phyloP scores from a whole-genome alignment of 208 protist species.

The Leishmania tropica region DNA sequence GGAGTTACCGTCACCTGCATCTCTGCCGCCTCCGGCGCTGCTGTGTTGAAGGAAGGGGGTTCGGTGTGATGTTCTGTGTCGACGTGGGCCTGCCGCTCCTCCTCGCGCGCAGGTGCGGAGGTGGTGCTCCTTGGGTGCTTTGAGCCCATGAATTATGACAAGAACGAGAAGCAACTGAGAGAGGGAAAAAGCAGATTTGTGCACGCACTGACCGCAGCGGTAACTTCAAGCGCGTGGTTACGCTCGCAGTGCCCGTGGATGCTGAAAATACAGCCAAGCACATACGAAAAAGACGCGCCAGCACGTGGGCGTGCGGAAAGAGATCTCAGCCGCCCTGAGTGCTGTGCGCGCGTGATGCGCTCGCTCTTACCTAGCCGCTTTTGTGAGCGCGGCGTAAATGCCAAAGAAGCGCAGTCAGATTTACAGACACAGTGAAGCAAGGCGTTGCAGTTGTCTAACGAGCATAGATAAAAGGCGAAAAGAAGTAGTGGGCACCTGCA shows the following conservation, averaged over 20 bases:
- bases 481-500: neutral
- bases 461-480: neutral
- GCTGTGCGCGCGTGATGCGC: neutral
- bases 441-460: neutral
- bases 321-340: neutral
- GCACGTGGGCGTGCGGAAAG: neutral
- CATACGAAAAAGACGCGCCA: neutral
- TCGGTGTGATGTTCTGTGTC: no score
- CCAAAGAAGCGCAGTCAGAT: neutral
- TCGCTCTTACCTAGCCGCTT: neutral
- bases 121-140: neutral
- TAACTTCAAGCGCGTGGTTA: neutral
- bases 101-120: neutral
- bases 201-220: no score
- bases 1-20: neutral
- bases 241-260: no score
- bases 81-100: neutral
- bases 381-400: neutral
- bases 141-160: slow-evolving; percentile 2
- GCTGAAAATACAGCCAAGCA: neutral
- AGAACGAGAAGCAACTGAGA: neutral
- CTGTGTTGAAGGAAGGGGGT: neutral
- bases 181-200: neutral
- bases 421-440: neutral
- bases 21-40: neutral